These are phyloP conservation scores for Cunninghamia lanceolata DNA, from an alignment of 75 land plant genomes.

Conservation along the genomic window DNA sequence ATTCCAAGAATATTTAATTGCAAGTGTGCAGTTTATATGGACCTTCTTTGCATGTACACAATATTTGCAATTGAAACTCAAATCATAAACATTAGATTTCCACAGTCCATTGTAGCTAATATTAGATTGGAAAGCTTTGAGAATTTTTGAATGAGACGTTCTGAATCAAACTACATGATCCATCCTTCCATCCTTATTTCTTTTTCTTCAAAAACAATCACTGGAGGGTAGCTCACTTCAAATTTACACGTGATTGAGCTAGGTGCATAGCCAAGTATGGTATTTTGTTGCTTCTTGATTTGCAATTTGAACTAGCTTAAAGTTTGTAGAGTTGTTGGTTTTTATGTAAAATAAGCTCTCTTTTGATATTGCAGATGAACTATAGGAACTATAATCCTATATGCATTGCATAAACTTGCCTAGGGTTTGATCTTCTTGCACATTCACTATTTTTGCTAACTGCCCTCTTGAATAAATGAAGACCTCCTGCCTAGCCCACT, in stretches of 20 bases:
- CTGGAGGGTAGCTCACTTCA: conserved; percentile 78
- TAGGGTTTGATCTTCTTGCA: too few relatives aligned
- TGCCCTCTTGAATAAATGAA: too few relatives aligned
- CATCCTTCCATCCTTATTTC: too few relatives aligned
- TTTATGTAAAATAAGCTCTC: not conserved
- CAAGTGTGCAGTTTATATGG: not conserved
- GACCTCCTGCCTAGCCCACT: too few relatives aligned
- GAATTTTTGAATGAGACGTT: too few relatives aligned
- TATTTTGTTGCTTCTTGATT: not conserved
- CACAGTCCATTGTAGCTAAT: too few relatives aligned
- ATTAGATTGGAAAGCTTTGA: too few relatives aligned
- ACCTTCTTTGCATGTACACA: not conserved
- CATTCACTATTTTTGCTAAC: too few relatives aligned
- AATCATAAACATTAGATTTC: not conserved
- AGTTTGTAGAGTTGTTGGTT: not conserved
- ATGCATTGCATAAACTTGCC: too few relatives aligned
- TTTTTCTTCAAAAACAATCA: conserved; percentile 72
- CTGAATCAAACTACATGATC: too few relatives aligned
- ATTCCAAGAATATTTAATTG: not conserved
- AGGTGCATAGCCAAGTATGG: conserved; percentile 89
- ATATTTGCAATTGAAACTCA: not conserved
- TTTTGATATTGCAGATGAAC: not conserved
- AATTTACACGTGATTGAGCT: conserved; percentile 97
- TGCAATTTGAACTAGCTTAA: not conserved
- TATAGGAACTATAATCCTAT: not conserved